Evolutionary conservation across 805 yeast genomes (phyloP), one percentile per base, ranked within the genome.

Genomic region (Candida adriatica): DNA sequence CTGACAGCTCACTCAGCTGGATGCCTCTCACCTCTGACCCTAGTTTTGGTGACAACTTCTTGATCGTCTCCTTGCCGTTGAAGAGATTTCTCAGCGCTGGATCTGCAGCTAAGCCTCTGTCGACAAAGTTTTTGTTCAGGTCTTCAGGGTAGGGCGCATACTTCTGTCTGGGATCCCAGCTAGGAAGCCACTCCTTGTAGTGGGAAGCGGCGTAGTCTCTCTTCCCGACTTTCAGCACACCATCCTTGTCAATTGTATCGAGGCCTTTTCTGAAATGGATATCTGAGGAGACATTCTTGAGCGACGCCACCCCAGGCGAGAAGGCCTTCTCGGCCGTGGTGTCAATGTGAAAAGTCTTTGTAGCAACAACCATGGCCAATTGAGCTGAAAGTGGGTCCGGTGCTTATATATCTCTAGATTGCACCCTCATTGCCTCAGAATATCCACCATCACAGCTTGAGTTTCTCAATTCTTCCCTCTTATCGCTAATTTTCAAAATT

Each of bases 21-120:
- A 80, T 49, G 22, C 79, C 80, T 18, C 55, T 56, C 27, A 82
- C 59, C 41, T 75, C 84, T 13, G 77, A 61, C 14, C 92, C 94
- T 31, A 83, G 62, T 48, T 73, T 79, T 18, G 92, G 90, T 2
- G 84, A 73, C 23, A 81, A 53, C 41, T 68, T 69, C 31, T 53
- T 51, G 22, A 38, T 24, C 2, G 13, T 30, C 22, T 19, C 42
- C 7, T 48, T 45, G 10, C 35, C 37, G 35, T 72, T 71, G 43
- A 76, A 67, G 37, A 79, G 61, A 46, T 68, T 70, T 17, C 67
- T 63, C 35, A 73, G 65, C 3, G 55, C 41, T 16, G 73, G 68
- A 48, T 79, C 80, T 10, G 80, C 87, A 35, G 69, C 60, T 24
- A 61, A 54, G 16, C 81, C 87, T 14, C 78, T 74, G 46, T 80